Evolutionary conservation across 2,329 filamentous ascomycete species (phyloP), one percentile per base, ranked within the genome.

Genomic region (Cordyceps militaris): DNA sequence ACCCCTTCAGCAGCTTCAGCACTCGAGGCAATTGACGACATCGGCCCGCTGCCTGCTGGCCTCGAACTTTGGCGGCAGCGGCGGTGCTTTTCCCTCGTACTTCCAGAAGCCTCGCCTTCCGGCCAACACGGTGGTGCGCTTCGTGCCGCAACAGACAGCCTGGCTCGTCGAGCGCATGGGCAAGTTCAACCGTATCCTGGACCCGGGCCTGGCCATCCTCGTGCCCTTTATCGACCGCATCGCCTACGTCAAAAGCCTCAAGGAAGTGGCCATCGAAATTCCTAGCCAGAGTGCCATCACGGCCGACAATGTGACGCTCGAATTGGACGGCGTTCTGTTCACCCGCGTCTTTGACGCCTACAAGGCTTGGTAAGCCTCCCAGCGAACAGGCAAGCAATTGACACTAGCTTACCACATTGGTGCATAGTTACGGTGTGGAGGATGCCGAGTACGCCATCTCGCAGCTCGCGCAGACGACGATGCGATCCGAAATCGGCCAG

Each of bases 151-250:
- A 75, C 94, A 99, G 78, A 97, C 93, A 66, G 94, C 94, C 72
- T 99, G 94, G 94, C 93, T 99, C 60, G 94, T 99, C 58, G 94
- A 99, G 82, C 92, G 94, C 69, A 99, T 99, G 94, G 94, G 94
- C 67, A 94, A 92, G 74, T 99, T 96, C 78, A 88, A 90, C 75
- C 84, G 92, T 60, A 97, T 99, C 67, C 78, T 99, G 52, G 84
- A 97, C 66, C 94, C 94, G 3, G 94, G 94, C 58, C 79, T 99
- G 61, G 92, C 94, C 23, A 81, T 99, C 62, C 76, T 99, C 64
- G 80, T 94, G 56, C 94, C 94, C 1, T 88, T 97, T 64, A 77
- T 99, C 71, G 94, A 99, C 74, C 88, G 91, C 61, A 97, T 99
- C 72, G 89, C 94, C 66, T 99, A 99, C 72, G 94, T 99, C 64